Base-by-base conservation (phyloP, 1,284 basidiomycete genomes). In the Erythrobasidium hasegawianum region DNA sequence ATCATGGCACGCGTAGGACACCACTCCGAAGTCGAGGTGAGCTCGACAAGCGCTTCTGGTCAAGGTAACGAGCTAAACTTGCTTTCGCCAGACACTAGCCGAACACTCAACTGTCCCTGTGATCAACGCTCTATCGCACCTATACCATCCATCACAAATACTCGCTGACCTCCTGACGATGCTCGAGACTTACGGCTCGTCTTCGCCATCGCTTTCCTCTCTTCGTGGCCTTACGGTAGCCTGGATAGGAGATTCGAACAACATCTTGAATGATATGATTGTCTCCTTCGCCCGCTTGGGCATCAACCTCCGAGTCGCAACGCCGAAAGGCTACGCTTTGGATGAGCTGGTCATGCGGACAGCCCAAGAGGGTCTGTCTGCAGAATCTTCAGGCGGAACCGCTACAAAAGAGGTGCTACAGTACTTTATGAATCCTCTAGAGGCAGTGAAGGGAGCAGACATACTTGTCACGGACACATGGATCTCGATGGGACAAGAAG, bases 401-500 rank as follows among this genome's bases (percentile, higher is more conserved):
- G 55, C 54, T n/a, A 39, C 62, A 16, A 57, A 24, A 13, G 39
- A 16, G 18, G 56, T 65, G 10, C 89, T 94, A 57, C 82, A 80
- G 75, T 90, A 90, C 88, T 83, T 84, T 20, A 80, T 80, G 27
- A 86, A 90, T 73, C 94, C 96, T 0, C 82, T 81, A 43, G 90
- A 92, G 75, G 95, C 96, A 0, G 87, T 97, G 13, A 79, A 86
- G 14, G 87, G 87, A 54, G 95, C 96, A 16, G 92, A 97, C 76
- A 84, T 97, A 20, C 88, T 98, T 56, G 85, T 97, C 20, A 98
- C 96, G 1, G 93, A 97, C 78, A 97, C 93, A 2, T 97, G 93
- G 91, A 93, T 98, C 73, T 95, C 91, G 3, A 98, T 98, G 95
- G 96, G 95, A 27, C 93, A 97, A 79, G 96, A 98, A 78, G 87